These are phyloP conservation scores for Cinchona pubescens DNA, from an alignment of 257 asterid species.

Conservation along the genomic window DNA sequence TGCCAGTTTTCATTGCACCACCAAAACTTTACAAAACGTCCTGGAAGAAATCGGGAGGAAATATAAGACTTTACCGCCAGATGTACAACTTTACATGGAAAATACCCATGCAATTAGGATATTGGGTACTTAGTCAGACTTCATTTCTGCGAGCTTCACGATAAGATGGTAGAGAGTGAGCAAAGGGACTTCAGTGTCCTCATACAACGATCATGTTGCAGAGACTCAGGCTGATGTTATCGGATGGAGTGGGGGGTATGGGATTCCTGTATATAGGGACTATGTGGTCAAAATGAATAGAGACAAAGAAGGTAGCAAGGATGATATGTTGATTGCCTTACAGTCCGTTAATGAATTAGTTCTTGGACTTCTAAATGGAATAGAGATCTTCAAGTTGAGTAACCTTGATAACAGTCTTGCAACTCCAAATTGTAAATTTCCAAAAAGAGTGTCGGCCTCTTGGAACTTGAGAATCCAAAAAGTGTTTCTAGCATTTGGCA, in stretches of 20 bases:
- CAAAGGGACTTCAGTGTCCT: slow-evolving; percentile 7
- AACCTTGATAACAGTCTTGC: slow-evolving; percentile 20
- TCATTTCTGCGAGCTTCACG: slow-evolving; percentile 7
- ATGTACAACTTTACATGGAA: slow-evolving; percentile 4
- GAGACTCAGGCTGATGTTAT: slow-evolving; percentile 9
- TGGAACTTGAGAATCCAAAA: neutral
- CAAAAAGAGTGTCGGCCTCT: neutral
- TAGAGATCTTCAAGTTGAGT: slow-evolving; percentile 29
- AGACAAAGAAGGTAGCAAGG: slow-evolving; percentile 3
- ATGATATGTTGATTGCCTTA: slow-evolving; percentile 16
- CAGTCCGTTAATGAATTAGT: slow-evolving; percentile 7
- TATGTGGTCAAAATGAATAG: slow-evolving; percentile 18
- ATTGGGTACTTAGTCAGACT: slow-evolving; percentile 17
- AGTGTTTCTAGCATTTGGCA: neutral
- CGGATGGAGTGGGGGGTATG: slow-evolving; percentile 8
- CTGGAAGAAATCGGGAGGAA: slow-evolving; percentile 17
- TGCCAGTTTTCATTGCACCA: slow-evolving; percentile 32
- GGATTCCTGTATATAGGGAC: slow-evolving; percentile 19
- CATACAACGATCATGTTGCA: slow-evolving; percentile 16
- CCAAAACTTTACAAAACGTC: slow-evolving; percentile 40
- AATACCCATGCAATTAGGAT: slow-evolving; percentile 11
- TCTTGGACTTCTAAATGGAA: slow-evolving; percentile 14
- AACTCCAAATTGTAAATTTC: neutral
- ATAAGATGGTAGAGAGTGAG: neutral
- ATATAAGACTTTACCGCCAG: neutral